Evolutionary conservation across 2,329 filamentous ascomycete genomes (phyloP).

Genomic region (Fonsecaea nubica): DNA sequence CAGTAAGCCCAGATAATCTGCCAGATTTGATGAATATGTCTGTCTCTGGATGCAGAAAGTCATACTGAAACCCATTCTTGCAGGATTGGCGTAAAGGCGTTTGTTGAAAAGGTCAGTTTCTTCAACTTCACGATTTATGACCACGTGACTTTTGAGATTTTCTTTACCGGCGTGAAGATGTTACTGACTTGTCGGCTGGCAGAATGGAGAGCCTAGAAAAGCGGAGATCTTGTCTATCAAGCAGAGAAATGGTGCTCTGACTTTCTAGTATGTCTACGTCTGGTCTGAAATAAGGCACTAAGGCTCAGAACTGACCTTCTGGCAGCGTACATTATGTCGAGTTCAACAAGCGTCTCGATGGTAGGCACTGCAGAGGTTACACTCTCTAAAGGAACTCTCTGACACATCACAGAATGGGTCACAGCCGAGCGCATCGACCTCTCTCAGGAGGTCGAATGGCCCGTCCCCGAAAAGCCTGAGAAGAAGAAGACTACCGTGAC

Average conservation of each 20-base stretch:
- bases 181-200: constrained; percentile 2
- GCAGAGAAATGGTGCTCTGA: constrained; percentile 83
- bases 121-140: not conserved
- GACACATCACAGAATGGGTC: constrained; percentile 80
- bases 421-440: constrained; percentile 82
- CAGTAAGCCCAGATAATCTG: constrained; percentile 60
- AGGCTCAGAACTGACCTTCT: constrained; percentile 28
- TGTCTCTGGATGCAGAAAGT: constrained; percentile 30
- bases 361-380: constrained; percentile 42
- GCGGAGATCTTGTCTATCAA: constrained; percentile 96
- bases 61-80: constrained; percentile 42
- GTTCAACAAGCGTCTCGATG: constrained; percentile 86
- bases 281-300: not conserved
- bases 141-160: constrained; percentile 35
- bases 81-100: constrained; percentile 71
- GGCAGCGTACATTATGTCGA: constrained; percentile 87
- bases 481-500: constrained; percentile 75
- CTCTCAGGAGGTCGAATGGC: constrained; percentile 92
- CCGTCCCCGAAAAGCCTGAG: constrained; percentile 85
- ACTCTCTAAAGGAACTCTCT: constrained; percentile 29
- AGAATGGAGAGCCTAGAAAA: constrained; percentile 83
- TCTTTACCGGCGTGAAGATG: constrained; percentile 26
- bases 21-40: constrained; percentile 6
- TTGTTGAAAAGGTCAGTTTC: constrained; percentile 68
- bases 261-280: constrained; percentile 70